Conservation (phyloP, 2,329 filamentous ascomycete species). For the Claviceps sorghi region DNA sequence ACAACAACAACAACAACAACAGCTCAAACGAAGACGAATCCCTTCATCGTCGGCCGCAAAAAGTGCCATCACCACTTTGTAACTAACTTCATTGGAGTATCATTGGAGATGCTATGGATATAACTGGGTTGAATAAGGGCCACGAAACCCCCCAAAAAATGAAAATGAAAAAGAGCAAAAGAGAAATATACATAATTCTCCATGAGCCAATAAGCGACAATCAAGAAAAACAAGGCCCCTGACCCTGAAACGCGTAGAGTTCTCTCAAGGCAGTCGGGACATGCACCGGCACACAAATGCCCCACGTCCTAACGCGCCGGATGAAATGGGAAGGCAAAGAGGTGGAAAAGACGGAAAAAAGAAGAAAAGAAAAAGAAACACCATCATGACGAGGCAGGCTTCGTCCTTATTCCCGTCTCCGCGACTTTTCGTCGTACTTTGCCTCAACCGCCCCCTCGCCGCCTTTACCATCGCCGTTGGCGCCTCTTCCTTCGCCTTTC, state of each 20-base stretch:
- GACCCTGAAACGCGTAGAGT: not conserved
- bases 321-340: not conserved
- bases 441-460: slow-evolving; percentile 5
- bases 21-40: too few species aligned
- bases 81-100: not conserved
- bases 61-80: not conserved
- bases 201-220: not conserved
- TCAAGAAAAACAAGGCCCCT: not conserved
- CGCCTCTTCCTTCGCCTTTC: slow-evolving; percentile 7
- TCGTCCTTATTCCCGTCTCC: slow-evolving; percentile 12
- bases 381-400: not conserved
- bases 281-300: not conserved
- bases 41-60: too few species aligned
- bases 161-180: not conserved
- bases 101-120: not conserved
- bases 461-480: slow-evolving; percentile 6
- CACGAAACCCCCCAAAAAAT: not conserved
- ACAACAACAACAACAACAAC: too few species aligned
- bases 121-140: not conserved
- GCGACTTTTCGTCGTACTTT: slow-evolving; percentile 9
- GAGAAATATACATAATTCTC: not conserved
- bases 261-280: not conserved
- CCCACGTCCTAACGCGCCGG: not conserved
- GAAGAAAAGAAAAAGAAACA: not conserved
- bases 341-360: not conserved